Conservation (phyloP, 495 filamentous ascomycete genomes). For the Aspergillus ostianus region DNA sequence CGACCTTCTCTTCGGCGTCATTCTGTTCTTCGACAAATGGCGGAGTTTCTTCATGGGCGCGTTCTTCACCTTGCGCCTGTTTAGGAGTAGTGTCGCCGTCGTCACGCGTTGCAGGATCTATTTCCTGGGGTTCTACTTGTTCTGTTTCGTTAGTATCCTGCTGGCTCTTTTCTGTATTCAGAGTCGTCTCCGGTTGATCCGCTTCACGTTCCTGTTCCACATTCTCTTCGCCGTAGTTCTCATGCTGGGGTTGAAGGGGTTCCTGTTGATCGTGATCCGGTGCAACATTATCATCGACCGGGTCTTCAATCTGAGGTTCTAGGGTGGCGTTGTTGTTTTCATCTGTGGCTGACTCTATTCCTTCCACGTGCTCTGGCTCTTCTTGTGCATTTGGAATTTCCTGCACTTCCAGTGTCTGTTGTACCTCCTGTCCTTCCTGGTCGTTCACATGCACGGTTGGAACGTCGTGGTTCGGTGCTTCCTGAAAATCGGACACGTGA, state of each 20-base stretch:
- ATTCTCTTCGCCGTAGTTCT: conserved; percentile 14
- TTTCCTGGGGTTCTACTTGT: conserved; percentile 11
- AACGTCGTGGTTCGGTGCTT: conserved; percentile 14
- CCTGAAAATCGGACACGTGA: conserved; percentile 29
- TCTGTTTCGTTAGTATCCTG: conserved; percentile 27
- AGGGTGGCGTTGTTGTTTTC: conserved; percentile 4
- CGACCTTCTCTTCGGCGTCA: conserved; percentile 10
- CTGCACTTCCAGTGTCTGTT: background rate
- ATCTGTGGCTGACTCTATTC: conserved; percentile 13
- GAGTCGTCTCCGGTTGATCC: background rate
- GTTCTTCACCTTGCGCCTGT: conserved; percentile 16
- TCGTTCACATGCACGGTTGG: conserved; percentile 9
- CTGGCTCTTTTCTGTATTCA: conserved; percentile 14
- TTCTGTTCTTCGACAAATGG: conserved; percentile 3
- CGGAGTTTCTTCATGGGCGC: conserved; percentile 7
- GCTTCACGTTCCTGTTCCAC: conserved; percentile 5
- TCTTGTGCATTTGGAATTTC: conserved; percentile 9
- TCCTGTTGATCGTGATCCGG: conserved; percentile 19
- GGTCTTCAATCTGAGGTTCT: conserved; percentile 12
- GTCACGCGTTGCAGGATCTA: conserved; percentile 2
- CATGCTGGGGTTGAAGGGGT: conserved; percentile 6
- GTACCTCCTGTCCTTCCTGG: background rate
- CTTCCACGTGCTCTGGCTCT: background rate
- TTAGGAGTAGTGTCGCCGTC: conserved; percentile 2
- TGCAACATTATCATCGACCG: conserved; percentile 3